Evolutionary conservation across 2,329 filamentous ascomycete species (phyloP).

Genomic region (Malbranchea cinnamomea): DNA sequence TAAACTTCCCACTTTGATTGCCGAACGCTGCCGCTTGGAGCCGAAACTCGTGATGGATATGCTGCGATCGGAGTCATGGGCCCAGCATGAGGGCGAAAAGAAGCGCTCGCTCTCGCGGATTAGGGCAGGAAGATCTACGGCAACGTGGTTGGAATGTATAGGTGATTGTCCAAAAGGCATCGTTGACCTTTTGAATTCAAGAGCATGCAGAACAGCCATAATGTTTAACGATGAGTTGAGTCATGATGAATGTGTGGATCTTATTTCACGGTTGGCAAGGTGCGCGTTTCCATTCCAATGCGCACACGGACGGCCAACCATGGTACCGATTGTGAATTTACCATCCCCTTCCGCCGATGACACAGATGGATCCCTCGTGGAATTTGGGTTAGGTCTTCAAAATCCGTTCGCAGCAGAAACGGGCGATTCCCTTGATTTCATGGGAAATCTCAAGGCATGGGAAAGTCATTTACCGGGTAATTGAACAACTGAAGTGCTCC

Average conservation of each 20-base stretch:
- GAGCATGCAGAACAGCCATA: constrained; percentile 34
- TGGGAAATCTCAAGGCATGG: too few relatives aligned
- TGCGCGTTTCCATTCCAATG: constrained; percentile 37
- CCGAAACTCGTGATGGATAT: constrained; percentile 59
- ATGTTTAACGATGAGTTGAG: constrained; percentile 36
- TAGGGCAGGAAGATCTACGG: not conserved
- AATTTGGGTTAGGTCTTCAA: too few relatives aligned
- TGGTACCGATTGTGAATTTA: constrained; percentile 30
- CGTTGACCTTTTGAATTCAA: constrained; percentile 43
- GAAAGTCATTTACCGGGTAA: too few relatives aligned
- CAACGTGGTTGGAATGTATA: constrained; percentile 46
- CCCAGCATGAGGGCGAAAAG: constrained; percentile 35
- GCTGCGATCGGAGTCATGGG: constrained; percentile 61
- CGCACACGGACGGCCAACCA: constrained; percentile 35
- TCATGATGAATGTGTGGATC: constrained; percentile 22
- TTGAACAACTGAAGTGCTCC: too few relatives aligned
- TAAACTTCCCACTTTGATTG: constrained; percentile 54
- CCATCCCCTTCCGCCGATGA: too few relatives aligned
- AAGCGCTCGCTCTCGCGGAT: not conserved
- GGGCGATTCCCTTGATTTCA: too few relatives aligned
- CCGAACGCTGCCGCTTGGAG: constrained; percentile 59
- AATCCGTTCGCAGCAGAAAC: too few relatives aligned
- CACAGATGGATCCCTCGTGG: too few relatives aligned
- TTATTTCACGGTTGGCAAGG: constrained; percentile 23
- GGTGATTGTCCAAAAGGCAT: constrained; percentile 60